Evolutionary conservation across 176 grass and related monocot genomes (phyloP).

Genomic region (Neostapfia colusana): DNA sequence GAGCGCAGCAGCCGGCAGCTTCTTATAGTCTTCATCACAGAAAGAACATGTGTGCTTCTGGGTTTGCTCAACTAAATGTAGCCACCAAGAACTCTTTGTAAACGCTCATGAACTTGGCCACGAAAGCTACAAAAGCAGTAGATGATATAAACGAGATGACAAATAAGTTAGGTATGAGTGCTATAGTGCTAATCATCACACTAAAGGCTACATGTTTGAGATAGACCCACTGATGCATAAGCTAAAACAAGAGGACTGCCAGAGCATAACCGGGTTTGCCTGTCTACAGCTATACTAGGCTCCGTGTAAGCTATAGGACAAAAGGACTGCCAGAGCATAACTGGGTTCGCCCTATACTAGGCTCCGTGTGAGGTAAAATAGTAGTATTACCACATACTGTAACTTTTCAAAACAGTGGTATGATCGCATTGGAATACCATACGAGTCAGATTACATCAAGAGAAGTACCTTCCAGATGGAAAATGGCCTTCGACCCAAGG

Average conservation of each 20-base stretch:
- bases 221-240: neutral
- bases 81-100: constrained; percentile 91
- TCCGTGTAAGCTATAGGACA: neutral
- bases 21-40: neutral
- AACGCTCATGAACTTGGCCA: constrained; percentile 99
- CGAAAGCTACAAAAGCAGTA: constrained; percentile 61
- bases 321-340: neutral
- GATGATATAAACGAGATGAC: neutral
- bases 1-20: neutral
- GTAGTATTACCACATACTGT: neutral
- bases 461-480: constrained; percentile 83
- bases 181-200: neutral
- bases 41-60: neutral
- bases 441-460: neutral
- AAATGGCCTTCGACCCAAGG: constrained; percentile 87
- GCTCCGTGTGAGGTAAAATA: neutral
- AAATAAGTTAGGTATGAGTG: neutral
- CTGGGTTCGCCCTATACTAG: no score
- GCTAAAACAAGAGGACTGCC: neutral
- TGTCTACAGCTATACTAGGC: neutral
- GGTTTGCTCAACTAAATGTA: constrained; percentile 70
- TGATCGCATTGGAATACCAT: neutral
- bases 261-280: neutral
- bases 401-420: neutral
- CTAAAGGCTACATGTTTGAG: no score